Evolutionary conservation across 2,329 filamentous ascomycete genomes (phyloP).

Genomic region (Lecanicillium sp.): DNA sequence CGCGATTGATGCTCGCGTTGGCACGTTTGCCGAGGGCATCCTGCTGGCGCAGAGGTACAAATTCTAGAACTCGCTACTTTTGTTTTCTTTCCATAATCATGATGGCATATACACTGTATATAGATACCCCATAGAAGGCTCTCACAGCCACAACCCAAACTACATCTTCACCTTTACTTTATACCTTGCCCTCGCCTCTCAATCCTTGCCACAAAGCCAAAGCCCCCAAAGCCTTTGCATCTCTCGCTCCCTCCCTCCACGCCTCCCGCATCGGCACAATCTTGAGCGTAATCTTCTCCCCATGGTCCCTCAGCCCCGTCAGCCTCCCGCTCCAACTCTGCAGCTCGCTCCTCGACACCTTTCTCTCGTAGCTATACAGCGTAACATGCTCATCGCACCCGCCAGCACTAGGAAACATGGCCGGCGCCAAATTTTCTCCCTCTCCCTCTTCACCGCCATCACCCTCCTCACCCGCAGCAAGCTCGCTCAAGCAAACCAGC

Average conservation of each 20-base stretch:
- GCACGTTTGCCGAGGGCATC: conserved; percentile 70
- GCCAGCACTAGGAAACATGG: conserved; percentile 50
- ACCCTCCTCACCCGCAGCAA: conserved; percentile 28
- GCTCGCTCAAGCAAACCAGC: conserved; percentile 43
- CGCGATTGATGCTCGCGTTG: conserved; percentile 72
- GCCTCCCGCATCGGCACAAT: conserved; percentile 48
- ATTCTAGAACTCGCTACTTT: too few species aligned
- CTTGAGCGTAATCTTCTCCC: conserved; percentile 56
- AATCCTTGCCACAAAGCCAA: conserved; percentile 52
- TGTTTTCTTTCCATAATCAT: too few species aligned
- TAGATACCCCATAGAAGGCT: too few species aligned
- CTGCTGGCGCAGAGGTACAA: conserved; percentile 57
- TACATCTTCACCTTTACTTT: conserved; percentile 6
- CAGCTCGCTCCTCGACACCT: conserved; percentile 41
- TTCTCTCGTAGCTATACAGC: conserved; percentile 48
- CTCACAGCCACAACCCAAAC: neutral
- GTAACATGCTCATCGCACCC: conserved; percentile 55
- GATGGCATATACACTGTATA: too few species aligned
- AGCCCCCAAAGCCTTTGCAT: conserved; percentile 53
- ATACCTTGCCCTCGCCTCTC: conserved; percentile 37
- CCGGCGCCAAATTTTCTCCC: conserved; percentile 33
- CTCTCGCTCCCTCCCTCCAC: conserved; percentile 49
- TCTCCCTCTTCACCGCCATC: conserved; percentile 25
- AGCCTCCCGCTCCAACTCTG: conserved; percentile 48
- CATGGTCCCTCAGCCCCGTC: conserved; percentile 49